These are phyloP conservation scores for Tulasnella sp. DNA, from an alignment of 768 basidiomycete species.

Conservation along the genomic window DNA sequence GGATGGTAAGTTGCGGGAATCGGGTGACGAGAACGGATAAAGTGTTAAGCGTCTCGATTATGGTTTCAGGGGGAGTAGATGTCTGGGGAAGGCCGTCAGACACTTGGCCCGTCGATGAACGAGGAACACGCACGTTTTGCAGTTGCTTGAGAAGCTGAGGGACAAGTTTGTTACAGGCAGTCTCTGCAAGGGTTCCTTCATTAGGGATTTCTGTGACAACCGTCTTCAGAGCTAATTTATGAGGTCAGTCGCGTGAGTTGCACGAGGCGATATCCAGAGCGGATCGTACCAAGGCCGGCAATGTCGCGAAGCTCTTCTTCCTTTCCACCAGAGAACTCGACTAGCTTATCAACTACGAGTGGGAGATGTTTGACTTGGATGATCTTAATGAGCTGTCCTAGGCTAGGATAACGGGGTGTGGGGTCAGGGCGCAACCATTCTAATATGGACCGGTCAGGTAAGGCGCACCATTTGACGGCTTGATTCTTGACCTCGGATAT, in stretches of 20 bases:
- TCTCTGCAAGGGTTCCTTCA: conserved; percentile 71
- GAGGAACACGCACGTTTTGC: conserved; percentile 53
- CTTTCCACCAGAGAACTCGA: conserved; percentile 76
- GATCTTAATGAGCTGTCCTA: conserved; percentile 88
- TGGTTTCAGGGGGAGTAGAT: conserved; percentile 70
- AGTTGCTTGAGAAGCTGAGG: conserved; percentile 79
- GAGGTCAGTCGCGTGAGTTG: background rate
- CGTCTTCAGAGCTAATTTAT: conserved; percentile 75
- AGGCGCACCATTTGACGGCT: conserved; percentile 83
- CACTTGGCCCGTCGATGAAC: background rate
- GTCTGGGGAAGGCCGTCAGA: conserved; percentile 42
- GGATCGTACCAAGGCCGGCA: conserved; percentile 70
- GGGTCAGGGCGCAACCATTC: background rate
- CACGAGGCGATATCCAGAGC: background rate
- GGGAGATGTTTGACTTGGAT: conserved; percentile 79
- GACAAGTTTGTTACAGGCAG: conserved; percentile 78
- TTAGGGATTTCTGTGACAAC: conserved; percentile 87
- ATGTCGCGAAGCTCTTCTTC: conserved; percentile 95
- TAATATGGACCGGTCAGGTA: background rate
- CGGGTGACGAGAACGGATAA: conserved; percentile 84
- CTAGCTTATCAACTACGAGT: conserved; percentile 81
- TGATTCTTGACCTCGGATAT: conserved; percentile 99
- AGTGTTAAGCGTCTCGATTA: conserved; percentile 79
- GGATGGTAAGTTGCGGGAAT: conserved; percentile 66
- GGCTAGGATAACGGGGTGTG: conserved; percentile 44